Conservation (phyloP, 768 basidiomycete species). For the Lepiota venenata region DNA sequence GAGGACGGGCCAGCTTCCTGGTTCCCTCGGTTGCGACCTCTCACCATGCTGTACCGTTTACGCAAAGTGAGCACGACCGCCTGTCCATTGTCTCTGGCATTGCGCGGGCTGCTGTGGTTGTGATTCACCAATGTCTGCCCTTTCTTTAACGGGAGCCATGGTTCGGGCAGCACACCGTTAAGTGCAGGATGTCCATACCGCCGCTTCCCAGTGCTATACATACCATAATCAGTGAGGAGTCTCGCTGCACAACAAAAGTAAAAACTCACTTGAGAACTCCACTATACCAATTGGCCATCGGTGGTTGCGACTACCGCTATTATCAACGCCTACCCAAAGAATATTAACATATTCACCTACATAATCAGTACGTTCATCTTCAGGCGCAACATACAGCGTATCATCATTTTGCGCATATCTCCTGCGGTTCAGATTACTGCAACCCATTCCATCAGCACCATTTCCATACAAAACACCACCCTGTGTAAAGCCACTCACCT, state of each 20-base stretch:
- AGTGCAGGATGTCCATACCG: slow-evolving; percentile 95
- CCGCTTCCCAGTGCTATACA: slow-evolving; percentile 85
- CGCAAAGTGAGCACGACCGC: slow-evolving; percentile 83
- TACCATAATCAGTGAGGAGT: slow-evolving; percentile 3
- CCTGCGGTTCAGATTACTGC: slow-evolving; percentile 79
- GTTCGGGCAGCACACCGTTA: slow-evolving; percentile 88
- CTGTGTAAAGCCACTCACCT: slow-evolving; percentile 45
- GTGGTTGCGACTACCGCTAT: slow-evolving; percentile 77
- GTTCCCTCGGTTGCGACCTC: slow-evolving; percentile 9
- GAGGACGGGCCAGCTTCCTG: slow-evolving; percentile 4
- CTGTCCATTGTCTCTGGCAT: slow-evolving; percentile 42
- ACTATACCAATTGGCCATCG: slow-evolving; percentile 92
- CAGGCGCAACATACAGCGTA: slow-evolving; percentile 91
- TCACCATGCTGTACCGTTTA: slow-evolving; percentile 55
- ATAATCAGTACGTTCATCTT: slow-evolving; percentile 90
- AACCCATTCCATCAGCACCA: neutral
- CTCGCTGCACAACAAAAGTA: neutral
- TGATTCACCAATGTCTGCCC: slow-evolving; percentile 72
- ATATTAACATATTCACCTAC: slow-evolving; percentile 33
- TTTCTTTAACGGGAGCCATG: slow-evolving; percentile 91
- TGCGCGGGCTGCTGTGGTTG: slow-evolving; percentile 33
- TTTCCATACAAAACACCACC: neutral
- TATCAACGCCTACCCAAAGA: neutral
- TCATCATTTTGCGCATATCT: slow-evolving; percentile 94
- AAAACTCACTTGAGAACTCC: slow-evolving; percentile 80